Evolutionary conservation across 805 yeast species (phyloP).

Genomic region (Pichia kluyveri): DNA sequence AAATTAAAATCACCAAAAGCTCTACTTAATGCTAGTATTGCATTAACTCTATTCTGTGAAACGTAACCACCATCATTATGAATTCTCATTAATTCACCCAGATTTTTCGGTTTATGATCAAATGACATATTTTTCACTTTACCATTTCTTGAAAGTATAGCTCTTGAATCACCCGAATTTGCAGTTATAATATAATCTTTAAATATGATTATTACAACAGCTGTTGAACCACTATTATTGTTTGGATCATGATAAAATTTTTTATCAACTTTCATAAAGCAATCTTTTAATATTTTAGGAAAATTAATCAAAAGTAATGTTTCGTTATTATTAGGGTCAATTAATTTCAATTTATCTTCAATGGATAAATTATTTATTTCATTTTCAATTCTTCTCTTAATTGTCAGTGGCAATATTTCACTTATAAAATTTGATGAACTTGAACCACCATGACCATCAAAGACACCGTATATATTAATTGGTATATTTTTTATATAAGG

Average conservation of each 20-base stretch:
- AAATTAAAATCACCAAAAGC: slow-evolving; percentile 63
- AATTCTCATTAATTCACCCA: slow-evolving; percentile 50
- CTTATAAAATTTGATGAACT: slow-evolving; percentile 49
- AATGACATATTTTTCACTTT: slow-evolving; percentile 50
- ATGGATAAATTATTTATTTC: slow-evolving; percentile 12
- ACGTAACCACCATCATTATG: slow-evolving; percentile 54
- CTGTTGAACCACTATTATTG: slow-evolving; percentile 44
- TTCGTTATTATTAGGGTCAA: slow-evolving; percentile 9
- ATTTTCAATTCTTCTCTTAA: slow-evolving; percentile 13
- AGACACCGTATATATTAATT: slow-evolving; percentile 53
- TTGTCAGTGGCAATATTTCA: slow-evolving; percentile 26
- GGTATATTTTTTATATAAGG: slow-evolving; percentile 5
- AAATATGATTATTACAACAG: slow-evolving; percentile 36
- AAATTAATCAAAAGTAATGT: slow-evolving; percentile 18
- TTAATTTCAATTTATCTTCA: slow-evolving; percentile 11
- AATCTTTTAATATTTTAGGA: slow-evolving; percentile 29
- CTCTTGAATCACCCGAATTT: slow-evolving; percentile 71
- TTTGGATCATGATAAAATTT: slow-evolving; percentile 31
- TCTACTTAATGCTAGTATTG: slow-evolving; percentile 47
- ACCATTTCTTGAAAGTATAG: slow-evolving; percentile 47
- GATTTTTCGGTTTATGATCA: slow-evolving; percentile 55
- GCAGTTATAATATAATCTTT: slow-evolving; percentile 44
- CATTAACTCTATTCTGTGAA: slow-evolving; percentile 51
- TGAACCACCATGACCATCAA: slow-evolving; percentile 79
- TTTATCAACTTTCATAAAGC: slow-evolving; percentile 38